Evolutionary conservation across 1,284 basidiomycete genomes (phyloP).

Genomic region (Leccinum solheimii): DNA sequence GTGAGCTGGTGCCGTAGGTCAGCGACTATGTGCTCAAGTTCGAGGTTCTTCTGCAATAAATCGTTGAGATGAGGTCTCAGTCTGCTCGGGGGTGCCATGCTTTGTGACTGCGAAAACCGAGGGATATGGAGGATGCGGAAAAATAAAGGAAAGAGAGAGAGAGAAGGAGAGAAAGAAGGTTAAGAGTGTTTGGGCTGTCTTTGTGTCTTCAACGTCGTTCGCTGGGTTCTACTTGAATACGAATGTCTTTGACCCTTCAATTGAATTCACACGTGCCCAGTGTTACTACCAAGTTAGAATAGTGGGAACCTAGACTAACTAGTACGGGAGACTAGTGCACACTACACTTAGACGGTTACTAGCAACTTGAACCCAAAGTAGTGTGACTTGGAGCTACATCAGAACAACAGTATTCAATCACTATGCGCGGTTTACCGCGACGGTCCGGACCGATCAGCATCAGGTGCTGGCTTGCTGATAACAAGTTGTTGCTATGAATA

Average conservation of each 20-base stretch:
- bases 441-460: not conserved
- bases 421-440: not conserved
- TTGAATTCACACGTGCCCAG: not conserved
- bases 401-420: not conserved
- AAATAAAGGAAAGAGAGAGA: not conserved
- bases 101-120: not conserved
- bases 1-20: slow-evolving; percentile 33
- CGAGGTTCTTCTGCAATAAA: slow-evolving; percentile 31
- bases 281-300: too few species aligned
- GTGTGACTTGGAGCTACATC: not conserved
- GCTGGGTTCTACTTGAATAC: not conserved
- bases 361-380: not conserved
- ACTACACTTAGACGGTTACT: not conserved
- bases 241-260: not conserved
- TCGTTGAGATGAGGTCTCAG: slow-evolving; percentile 31
- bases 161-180: not conserved
- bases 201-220: not conserved
- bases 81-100: slow-evolving; percentile 29
- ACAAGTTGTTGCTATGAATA: slow-evolving; percentile 19
- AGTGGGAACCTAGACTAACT: too few species aligned
- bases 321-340: too few species aligned
- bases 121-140: not conserved
- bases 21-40: slow-evolving; percentile 31
- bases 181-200: not conserved
- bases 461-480: slow-evolving; percentile 1